Base-by-base conservation (phyloP, 331 rosid species). In the Rosa hybrid region DNA sequence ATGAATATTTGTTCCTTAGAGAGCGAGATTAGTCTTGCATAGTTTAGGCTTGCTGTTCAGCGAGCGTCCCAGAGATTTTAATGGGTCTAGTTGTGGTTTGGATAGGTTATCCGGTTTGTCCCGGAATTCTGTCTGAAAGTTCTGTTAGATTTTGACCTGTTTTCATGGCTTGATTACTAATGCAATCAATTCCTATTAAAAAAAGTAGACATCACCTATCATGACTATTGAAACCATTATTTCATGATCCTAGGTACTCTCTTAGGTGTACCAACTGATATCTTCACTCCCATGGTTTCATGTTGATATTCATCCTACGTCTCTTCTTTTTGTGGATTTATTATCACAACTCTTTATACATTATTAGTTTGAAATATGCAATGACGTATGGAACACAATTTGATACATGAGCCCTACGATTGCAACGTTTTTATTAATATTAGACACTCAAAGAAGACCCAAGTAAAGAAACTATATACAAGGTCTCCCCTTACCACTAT, bases 181-280 rank as follows among this genome's bases (percentile, higher is more conserved):
- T 30, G 34, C 34, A 30, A 30, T 30, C 34, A 2, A 30, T 30
- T 30, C 34, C 34, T 30, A 30, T 30, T 30, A 2, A 30, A 30
- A 27, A 30, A 30, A 18, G 3, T 9, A 3, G 10, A 60, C 67
- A 21, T 60, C 34, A 21, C 39, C 38, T 62, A 30, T 60, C 68
- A 25, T 59, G 30, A 62, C 2, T n/a, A 11, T 57, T n/a, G 64
- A n/a, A 57, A 57, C 6, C 64, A n/a, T 54, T 7, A 54, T 4
- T 18, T n/a, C 27, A 57, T 53, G 59, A 17, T 50, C 54, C 17
- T 1, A 50, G 23, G 21, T n/a, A 21, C 39, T 42, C 25, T 41
- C 45, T 75, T 75, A n/a, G 42, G 53, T 21, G 23, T 42, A 56
- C 69, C 70, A 75, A 75, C 77, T 73, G 9, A 53, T 73, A 5